phyloP scores from a whole-genome alignment of 2,329 filamentous ascomycete genomes.

The Botrytis aclada region DNA sequence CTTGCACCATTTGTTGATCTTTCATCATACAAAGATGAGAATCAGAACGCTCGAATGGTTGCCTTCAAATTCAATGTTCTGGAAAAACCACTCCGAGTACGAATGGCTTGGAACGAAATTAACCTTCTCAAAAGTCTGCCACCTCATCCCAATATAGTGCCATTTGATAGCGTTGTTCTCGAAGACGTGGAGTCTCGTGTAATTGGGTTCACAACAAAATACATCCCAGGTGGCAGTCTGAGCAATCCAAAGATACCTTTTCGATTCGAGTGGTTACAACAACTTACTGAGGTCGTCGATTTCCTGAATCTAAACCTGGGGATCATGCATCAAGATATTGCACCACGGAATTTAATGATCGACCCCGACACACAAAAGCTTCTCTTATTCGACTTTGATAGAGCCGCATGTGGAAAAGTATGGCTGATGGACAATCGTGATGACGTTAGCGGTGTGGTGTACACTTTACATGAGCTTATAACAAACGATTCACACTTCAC shows the following conservation, averaged over 20 bases:
- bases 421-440: conserved; percentile 22
- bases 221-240: background rate
- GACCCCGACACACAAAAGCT: conserved; percentile 38
- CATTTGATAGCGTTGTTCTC: background rate
- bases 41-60: background rate
- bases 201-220: background rate
- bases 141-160: background rate
- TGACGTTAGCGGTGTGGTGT: conserved; percentile 33
- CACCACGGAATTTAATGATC: conserved; percentile 41
- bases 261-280: conserved; percentile 40
- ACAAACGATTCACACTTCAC: conserved; percentile 22
- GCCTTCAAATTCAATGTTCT: background rate
- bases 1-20: background rate
- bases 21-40: conserved; percentile 5
- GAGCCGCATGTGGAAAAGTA: conserved; percentile 16
- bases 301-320: conserved; percentile 41
- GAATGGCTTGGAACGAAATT: background rate
- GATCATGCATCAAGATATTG: conserved; percentile 42
- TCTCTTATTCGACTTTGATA: conserved; percentile 41
- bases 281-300: conserved; percentile 41
- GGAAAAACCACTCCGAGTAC: background rate
- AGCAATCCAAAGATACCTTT: conserved; percentile 34
- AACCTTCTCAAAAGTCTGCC: background rate
- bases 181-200: conserved; percentile 4
- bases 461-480: conserved; percentile 27